These are phyloP conservation scores for Scleroderma citrinum DNA, from an alignment of 768 basidiomycete genomes.

Conservation along the genomic window DNA sequence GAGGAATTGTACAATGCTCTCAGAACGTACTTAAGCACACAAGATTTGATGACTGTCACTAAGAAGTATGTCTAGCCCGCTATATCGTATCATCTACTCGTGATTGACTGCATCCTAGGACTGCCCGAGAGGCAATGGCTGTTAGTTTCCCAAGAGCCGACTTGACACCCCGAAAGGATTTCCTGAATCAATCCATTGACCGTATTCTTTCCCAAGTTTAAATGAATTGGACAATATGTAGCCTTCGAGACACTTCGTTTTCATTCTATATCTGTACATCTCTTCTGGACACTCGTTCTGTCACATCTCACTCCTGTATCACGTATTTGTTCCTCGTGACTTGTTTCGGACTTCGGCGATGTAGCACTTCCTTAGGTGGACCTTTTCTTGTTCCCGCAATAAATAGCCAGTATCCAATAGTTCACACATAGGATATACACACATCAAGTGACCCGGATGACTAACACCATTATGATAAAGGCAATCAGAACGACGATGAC, in stretches of 20 bases:
- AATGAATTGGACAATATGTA: not conserved
- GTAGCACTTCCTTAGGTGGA: too few relatives aligned
- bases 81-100: not conserved
- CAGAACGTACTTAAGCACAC: conserved; percentile 52
- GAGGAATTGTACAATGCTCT: conserved; percentile 55
- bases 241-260: conserved; percentile 4
- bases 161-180: conserved; percentile 48
- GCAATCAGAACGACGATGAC: conserved; percentile 61
- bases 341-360: too few relatives aligned
- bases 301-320: too few relatives aligned
- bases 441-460: conserved; percentile 58
- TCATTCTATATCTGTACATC: not conserved
- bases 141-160: conserved; percentile 64
- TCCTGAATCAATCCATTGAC: conserved; percentile 66
- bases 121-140: conserved; percentile 58
- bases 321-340: too few relatives aligned
- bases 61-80: conserved; percentile 45
- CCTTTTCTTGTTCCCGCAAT: too few relatives aligned
- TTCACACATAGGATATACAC: too few relatives aligned
- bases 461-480: conserved; percentile 64
- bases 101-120: conserved; percentile 29
- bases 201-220: conserved; percentile 53
- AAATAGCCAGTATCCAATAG: too few relatives aligned
- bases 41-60: conserved; percentile 68
- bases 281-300: not conserved